These are phyloP conservation scores for Phlebiopsis gigantea DNA, from an alignment of 768 basidiomycete genomes.

Conservation along the genomic window DNA sequence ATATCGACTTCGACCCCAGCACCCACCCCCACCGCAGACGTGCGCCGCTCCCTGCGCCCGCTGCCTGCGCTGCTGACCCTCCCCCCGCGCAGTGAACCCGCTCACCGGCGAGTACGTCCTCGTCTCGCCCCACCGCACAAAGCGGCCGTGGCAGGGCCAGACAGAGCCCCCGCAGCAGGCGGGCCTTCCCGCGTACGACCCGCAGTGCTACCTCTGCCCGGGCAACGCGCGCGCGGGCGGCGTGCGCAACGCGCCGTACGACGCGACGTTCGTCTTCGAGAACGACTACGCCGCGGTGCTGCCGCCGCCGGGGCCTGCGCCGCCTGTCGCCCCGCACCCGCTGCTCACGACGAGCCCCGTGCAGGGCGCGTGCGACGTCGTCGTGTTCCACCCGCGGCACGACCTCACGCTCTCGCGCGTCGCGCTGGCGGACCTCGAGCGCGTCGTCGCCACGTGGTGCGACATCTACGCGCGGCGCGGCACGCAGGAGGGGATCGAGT, in stretches of 20 bases:
- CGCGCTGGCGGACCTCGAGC: conserved; percentile 46
- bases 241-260: conserved; percentile 58
- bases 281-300: conserved; percentile 85
- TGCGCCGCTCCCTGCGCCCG: conserved; percentile 28
- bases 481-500: conserved; percentile 58
- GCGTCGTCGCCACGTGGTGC: conserved; percentile 72
- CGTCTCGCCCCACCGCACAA: conserved; percentile 85
- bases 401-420: conserved; percentile 79
- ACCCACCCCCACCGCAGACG: conserved; percentile 69
- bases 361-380: conserved; percentile 80
- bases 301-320: conserved; percentile 43
- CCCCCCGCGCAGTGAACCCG: conserved; percentile 63
- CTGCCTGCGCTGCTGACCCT: neutral
- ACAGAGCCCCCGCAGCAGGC: conserved; percentile 57
- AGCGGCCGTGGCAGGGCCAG: conserved; percentile 90
- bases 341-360: conserved; percentile 62
- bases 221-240: conserved; percentile 77
- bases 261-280: conserved; percentile 63
- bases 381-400: conserved; percentile 83
- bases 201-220: conserved; percentile 82
- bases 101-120: conserved; percentile 72
- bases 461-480: conserved; percentile 57
- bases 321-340: conserved; percentile 41
- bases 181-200: conserved; percentile 59
- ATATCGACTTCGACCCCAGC: conserved; percentile 48